Conservation (phyloP, 768 basidiomycete genomes). For the Leccinellum luteum region DNA sequence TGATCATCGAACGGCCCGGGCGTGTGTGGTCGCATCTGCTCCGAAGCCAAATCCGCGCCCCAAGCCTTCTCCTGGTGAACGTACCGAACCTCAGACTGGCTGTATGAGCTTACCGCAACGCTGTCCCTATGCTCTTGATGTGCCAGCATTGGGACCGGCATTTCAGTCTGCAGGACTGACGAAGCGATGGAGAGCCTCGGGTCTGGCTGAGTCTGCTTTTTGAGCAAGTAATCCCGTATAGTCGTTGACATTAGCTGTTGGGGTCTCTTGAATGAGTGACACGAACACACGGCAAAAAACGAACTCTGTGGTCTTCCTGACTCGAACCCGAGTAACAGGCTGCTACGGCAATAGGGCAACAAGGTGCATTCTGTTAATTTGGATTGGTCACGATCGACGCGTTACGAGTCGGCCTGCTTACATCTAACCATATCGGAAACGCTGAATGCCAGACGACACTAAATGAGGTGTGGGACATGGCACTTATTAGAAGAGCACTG, state of each 20-base stretch:
- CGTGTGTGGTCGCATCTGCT: constrained; percentile 35
- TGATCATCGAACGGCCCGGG: constrained; percentile 44
- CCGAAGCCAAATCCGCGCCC: constrained; percentile 36
- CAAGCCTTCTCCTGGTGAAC: constrained; percentile 33
- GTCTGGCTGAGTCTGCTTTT: constrained; percentile 37
- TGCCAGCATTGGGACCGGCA: constrained; percentile 28
- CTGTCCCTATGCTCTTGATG: constrained; percentile 32
- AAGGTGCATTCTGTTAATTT: constrained; percentile 63
- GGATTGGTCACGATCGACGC: constrained; percentile 1
- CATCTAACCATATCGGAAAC: constrained; percentile 85
- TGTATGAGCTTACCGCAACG: constrained; percentile 27
- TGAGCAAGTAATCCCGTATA: constrained; percentile 68
- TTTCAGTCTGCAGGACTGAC: constrained; percentile 27
- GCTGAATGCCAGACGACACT: constrained; percentile 46
- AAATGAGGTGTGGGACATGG: background rate
- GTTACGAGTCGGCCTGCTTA: constrained; percentile 25
- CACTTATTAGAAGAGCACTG: constrained; percentile 26
- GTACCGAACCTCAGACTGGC: constrained; percentile 26
- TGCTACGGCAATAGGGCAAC: constrained; percentile 75
- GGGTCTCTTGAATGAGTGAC: constrained; percentile 3
- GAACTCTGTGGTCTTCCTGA: constrained; percentile 73
- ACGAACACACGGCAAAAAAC: constrained; percentile 22
- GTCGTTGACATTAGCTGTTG: constrained; percentile 60
- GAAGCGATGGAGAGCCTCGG: constrained; percentile 24
- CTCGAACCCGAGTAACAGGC: constrained; percentile 83